phyloP scores from a whole-genome alignment of 2,329 filamentous ascomycete species.

The Aspergillus fijiensis region DNA sequence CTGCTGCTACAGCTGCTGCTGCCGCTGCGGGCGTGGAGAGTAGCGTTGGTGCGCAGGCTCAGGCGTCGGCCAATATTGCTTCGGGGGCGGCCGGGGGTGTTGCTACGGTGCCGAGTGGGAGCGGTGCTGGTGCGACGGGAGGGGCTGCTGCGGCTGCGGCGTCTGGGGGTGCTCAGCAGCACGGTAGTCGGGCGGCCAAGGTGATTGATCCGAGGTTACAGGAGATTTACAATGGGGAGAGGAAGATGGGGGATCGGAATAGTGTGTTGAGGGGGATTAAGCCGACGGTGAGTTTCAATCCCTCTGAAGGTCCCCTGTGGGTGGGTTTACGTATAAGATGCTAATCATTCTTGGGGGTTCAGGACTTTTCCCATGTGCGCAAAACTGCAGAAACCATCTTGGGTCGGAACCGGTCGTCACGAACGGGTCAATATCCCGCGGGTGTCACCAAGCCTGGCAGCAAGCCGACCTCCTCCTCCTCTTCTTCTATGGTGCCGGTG shows the following conservation, averaged over 20 bases:
- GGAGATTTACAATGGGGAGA: conserved; percentile 88
- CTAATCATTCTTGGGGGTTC: conserved; percentile 5
- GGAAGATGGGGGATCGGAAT: conserved; percentile 90
- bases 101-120: conserved; percentile 40
- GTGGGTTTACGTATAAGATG: not conserved
- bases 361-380: conserved; percentile 94
- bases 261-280: conserved; percentile 83
- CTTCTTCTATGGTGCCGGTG: conserved; percentile 21
- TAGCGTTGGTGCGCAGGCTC: conserved; percentile 31
- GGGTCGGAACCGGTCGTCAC: conserved; percentile 48
- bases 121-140: conserved; percentile 47
- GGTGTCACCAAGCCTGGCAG: conserved; percentile 32
- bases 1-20: too few relatives aligned
- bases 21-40: not conserved
- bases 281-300: conserved; percentile 64
- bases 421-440: conserved; percentile 37
- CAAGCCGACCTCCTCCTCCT: conserved; percentile 26
- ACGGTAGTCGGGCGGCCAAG: conserved; percentile 55
- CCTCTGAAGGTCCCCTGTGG: too few relatives aligned
- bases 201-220: conserved; percentile 78
- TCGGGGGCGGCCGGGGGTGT: conserved; percentile 50
- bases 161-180: conserved; percentile 37
- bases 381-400: conserved; percentile 81
- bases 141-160: conserved; percentile 27
- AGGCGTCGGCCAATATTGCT: conserved; percentile 51